Base-by-base conservation (phyloP, 345 rosid species). In the Brassica carinata region DNA sequence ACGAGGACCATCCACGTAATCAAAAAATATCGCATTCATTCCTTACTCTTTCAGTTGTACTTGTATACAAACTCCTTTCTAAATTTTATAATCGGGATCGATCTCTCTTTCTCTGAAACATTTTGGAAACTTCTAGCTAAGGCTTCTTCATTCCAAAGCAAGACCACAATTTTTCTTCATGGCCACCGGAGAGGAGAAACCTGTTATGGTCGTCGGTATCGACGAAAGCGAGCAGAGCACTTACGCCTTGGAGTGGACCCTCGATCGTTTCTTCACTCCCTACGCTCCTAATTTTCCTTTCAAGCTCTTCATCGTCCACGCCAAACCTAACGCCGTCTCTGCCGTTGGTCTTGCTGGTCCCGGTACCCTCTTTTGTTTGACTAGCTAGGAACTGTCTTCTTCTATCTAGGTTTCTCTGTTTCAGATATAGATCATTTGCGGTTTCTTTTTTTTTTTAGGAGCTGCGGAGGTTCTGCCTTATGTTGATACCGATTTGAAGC, bases 231-330 rank as follows among this genome's bases (percentile, higher is more conserved):
- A 90, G 67, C 93, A 85, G 36, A 92, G 97, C 79, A 45, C 17
- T 5, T 93, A 93, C 90, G 99, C 97, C 0, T 80, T 96, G 74
- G 87, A 89, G 77, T 96, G 99, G 99, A 89, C 94, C 1, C 86
- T 96, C 3, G 91, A 89, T 76, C 94, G 79, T 64, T 93, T 96
- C 87, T 89, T 93, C 84, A 71, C 84, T 69, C 91, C 92, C 3
- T 83, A 66, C 36, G 79, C 84, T 62, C 73, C 91, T 11, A 84
- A 84, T 82, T 72, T 77, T 72, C 96, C 89, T n/a, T 96, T 90
- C 83, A 88, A 88, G 79, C 95, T 96, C 78, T 67, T 90, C 65
- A 72, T 96, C 84, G 88, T 93, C 73, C 89, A 93, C 74, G 91
- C 97, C 64, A 96, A 90, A 83, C 97, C 97, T 63, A 17, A 86